phyloP scores from a whole-genome alignment of 345 rosid species.

The Hibiscus mutabilis region DNA sequence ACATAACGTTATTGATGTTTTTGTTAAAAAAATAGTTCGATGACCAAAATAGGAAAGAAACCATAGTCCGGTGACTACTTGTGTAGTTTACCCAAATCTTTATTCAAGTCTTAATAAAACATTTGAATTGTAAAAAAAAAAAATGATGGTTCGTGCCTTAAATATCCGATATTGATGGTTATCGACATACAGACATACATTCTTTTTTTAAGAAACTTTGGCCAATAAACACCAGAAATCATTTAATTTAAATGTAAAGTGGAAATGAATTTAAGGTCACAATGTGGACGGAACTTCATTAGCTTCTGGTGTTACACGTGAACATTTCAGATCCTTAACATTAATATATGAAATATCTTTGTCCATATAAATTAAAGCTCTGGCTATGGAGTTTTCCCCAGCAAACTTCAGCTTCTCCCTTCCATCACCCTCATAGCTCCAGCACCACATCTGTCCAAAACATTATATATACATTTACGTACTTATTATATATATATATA shows the following conservation, averaged over 20 bases:
- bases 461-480: background rate
- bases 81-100: no score
- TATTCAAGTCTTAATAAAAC: no score
- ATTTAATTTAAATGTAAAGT: background rate
- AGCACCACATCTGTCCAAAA: slow-evolving; percentile 68
- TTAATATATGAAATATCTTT: background rate
- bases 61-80: no score
- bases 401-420: background rate
- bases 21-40: no score
- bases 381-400: no score
- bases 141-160: background rate
- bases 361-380: no score
- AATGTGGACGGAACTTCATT: background rate
- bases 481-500: background rate
- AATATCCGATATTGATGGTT: background rate
- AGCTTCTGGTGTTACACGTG: background rate
- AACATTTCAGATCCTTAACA: background rate
- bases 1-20: no score
- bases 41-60: no score
- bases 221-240: no score
- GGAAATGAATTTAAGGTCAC: background rate
- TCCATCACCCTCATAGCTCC: slow-evolving; percentile 39
- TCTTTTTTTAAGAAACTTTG: no score
- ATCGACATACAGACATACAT: background rate
- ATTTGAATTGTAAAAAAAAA: no score